Percentiles rank a stretch among this genome's conserved stretches.
These are phyloP conservation scores for Fusarium sp. DNA, from an alignment of 2,329 filamentous ascomycete species.

Conservation along the genomic window DNA sequence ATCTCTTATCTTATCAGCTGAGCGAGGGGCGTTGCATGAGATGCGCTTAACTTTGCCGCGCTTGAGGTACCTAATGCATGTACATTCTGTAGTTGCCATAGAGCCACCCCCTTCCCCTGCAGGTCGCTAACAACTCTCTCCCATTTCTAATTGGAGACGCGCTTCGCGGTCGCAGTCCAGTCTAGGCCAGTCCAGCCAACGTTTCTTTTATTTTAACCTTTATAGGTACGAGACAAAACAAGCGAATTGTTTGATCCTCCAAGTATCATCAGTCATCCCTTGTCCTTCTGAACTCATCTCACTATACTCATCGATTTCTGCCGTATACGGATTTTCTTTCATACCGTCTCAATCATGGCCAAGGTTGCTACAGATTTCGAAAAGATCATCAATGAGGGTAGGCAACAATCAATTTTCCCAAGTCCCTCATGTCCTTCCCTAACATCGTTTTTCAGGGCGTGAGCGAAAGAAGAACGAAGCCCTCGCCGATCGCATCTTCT, in stretches of 20 bases:
- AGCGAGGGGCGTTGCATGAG: background rate
- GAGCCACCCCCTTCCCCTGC: constrained; percentile 25
- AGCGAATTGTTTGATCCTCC: background rate
- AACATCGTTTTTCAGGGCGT: constrained; percentile 57
- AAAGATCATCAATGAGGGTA: constrained; percentile 65
- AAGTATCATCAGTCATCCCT: background rate
- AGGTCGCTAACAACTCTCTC: background rate
- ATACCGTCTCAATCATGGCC: constrained; percentile 47
- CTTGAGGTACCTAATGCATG: background rate
- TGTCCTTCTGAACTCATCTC: background rate
- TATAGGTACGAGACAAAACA: constrained; percentile 13
- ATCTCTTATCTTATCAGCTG: constrained; percentile 42
- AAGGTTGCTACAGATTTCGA: constrained; percentile 61
- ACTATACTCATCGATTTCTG: background rate
- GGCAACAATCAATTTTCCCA: background rate
- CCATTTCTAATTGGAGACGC: constrained; percentile 38
- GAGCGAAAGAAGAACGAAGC: constrained; percentile 76
- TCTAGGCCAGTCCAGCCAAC: constrained; percentile 27
- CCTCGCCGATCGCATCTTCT: constrained; percentile 78
- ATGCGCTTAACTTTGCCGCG: constrained; percentile 24
- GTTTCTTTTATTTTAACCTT: constrained; percentile 31
- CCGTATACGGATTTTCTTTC: background rate
- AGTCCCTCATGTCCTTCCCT: background rate
- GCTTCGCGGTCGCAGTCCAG: constrained; percentile 38
- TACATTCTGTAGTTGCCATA: background rate